phyloP scores from a whole-genome alignment of 805 yeast genomes.

The Myxozyma udenii region DNA sequence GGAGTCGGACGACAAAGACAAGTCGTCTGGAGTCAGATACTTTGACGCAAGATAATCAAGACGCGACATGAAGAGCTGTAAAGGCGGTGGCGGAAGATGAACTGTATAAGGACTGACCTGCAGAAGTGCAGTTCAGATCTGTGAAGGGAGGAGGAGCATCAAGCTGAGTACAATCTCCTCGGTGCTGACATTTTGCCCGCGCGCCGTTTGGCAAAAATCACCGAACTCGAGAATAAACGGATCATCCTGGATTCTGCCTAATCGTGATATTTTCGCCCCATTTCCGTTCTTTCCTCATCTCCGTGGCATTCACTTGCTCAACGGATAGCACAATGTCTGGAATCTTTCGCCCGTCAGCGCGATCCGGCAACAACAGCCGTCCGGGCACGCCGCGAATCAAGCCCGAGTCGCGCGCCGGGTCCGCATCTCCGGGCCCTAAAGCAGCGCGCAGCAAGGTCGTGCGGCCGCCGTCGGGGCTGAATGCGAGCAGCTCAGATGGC shows the following conservation, averaged over 20 bases:
- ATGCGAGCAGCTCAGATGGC: no score
- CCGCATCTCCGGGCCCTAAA: slow-evolving; percentile 1
- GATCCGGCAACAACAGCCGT: slow-evolving; percentile 4
- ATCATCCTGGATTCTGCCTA: no score
- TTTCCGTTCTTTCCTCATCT: background rate
- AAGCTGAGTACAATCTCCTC: no score
- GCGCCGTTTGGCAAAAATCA: no score
- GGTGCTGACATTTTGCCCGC: no score
- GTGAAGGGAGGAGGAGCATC: no score
- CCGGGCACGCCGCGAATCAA: slow-evolving; percentile 5
- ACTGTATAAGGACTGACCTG: no score
- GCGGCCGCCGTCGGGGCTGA: background rate
- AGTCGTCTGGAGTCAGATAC: slow-evolving; percentile 40
- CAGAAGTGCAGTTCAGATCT: no score
- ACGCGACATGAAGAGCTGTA: no score
- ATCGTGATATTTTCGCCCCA: no score
- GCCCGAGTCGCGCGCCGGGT: slow-evolving; percentile 1
- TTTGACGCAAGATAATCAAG: slow-evolving; percentile 48
- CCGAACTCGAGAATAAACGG: no score
- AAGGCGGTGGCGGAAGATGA: no score
- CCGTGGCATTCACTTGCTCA: background rate
- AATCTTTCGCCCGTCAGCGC: slow-evolving; percentile 11
- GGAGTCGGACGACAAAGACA: slow-evolving; percentile 19
- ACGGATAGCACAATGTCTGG: slow-evolving; percentile 7
- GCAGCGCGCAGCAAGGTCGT: background rate